Conservation (phyloP, 1,284 basidiomycete species). For the Cronartium ribicola region DNA sequence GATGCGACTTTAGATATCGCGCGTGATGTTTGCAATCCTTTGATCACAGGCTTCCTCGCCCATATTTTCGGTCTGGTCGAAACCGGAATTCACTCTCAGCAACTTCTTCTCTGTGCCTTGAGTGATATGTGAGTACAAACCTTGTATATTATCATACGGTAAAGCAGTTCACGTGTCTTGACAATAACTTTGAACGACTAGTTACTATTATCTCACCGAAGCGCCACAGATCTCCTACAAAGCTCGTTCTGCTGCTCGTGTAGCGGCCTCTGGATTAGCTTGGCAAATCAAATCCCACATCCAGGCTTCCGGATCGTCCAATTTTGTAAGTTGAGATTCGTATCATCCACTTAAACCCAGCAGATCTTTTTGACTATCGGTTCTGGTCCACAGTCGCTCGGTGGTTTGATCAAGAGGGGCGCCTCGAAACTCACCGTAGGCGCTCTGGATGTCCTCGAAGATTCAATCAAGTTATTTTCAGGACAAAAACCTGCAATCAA, state of each 20-base stretch:
- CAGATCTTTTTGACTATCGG: not conserved
- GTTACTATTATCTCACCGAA: constrained; percentile 33
- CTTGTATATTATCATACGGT: not conserved
- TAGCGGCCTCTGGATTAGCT: constrained; percentile 29
- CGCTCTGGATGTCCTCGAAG: constrained; percentile 33
- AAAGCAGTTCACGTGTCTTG: not conserved
- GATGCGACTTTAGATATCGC: constrained; percentile 31
- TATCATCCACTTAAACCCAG: not conserved
- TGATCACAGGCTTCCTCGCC: constrained; percentile 30
- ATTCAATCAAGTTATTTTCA: constrained; percentile 37
- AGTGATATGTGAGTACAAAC: constrained; percentile 28
- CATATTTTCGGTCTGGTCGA: constrained; percentile 36
- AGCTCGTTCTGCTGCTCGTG: constrained; percentile 28
- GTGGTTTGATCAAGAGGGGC: constrained; percentile 18
- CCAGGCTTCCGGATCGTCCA: constrained; percentile 14
- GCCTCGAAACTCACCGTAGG: constrained; percentile 29
- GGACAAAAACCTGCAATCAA: constrained; percentile 11
- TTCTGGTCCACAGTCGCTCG: not conserved
- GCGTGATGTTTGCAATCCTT: constrained; percentile 32
- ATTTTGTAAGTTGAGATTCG: not conserved
- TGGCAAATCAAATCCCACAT: constrained; percentile 39
- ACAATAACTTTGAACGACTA: constrained; percentile 5
- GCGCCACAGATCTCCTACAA: constrained; percentile 27
- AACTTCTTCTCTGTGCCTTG: constrained; percentile 29
- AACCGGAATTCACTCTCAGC: constrained; percentile 36